These are phyloP conservation scores for Aspergillus olivimuriae DNA, from an alignment of 495 filamentous ascomycete species.

Conservation along the genomic window DNA sequence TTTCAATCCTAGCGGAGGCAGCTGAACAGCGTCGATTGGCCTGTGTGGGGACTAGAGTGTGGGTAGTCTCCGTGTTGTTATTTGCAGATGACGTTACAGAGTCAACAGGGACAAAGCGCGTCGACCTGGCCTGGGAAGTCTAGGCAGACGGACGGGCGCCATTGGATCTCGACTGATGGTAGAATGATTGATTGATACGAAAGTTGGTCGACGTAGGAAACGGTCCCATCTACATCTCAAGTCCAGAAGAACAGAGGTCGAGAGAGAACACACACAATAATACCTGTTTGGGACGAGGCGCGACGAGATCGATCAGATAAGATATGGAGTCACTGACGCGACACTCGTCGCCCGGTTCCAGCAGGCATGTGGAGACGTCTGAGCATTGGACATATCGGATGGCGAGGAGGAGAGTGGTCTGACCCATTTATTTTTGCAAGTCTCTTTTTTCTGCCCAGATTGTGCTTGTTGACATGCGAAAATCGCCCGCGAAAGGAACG, in stretches of 20 bases:
- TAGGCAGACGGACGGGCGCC: no score
- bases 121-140: no score
- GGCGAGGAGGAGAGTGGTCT: conserved; percentile 8
- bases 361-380: conserved; percentile 12
- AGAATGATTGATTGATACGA: no score
- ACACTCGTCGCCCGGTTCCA: background rate
- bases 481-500: background rate
- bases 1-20: background rate
- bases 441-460: background rate
- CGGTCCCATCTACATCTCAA: no score
- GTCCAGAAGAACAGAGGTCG: no score
- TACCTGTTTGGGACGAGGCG: no score
- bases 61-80: background rate
- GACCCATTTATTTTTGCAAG: background rate
- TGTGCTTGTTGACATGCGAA: background rate
- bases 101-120: no score
- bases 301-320: conserved; percentile 12
- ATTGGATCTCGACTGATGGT: no score
- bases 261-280: no score
- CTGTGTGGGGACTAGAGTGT: background rate
- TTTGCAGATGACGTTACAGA: no score
- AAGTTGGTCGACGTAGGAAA: no score
- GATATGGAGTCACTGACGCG: conserved; percentile 4
- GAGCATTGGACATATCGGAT: conserved; percentile 7
- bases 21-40: background rate